Percentiles rank a stretch among this genome's conserved stretches.
Conservation (phyloP, 2,329 filamentous ascomycete genomes). For the Venturia carpophila region DNA sequence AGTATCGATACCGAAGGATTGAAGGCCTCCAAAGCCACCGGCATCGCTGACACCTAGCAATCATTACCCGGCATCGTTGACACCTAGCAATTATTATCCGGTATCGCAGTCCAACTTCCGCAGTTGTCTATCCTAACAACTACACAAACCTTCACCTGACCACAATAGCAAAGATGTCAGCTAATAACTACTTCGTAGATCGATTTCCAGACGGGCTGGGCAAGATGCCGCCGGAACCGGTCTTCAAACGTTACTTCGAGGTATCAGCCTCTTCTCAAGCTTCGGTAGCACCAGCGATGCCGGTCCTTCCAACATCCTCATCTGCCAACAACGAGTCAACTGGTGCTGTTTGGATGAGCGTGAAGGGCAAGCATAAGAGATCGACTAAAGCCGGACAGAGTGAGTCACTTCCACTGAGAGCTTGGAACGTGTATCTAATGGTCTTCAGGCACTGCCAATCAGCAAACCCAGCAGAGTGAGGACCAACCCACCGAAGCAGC, state of each 20-base stretch:
- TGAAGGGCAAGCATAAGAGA: constrained; percentile 1
- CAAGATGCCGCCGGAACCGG: neutral
- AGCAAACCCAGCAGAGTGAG: neutral
- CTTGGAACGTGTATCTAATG: neutral
- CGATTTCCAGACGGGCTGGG: neutral
- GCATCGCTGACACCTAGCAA: too few species aligned
- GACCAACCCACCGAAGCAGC: neutral
- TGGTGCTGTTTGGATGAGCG: neutral
- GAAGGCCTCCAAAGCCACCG: neutral
- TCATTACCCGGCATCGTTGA: too few species aligned
- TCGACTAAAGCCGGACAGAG: neutral
- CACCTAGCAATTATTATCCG: neutral
- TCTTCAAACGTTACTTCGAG: neutral
- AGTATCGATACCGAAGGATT: neutral
- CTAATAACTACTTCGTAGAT: neutral
- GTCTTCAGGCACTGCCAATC: neutral
- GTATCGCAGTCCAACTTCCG: neutral
- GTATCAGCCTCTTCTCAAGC: neutral
- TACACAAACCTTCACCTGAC: neutral
- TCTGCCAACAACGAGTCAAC: neutral
- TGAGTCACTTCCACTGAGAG: neutral
- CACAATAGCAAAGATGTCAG: neutral
- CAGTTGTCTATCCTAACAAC: neutral
- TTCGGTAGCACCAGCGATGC: neutral
- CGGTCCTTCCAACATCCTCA: neutral